Conservation (phyloP, 2,329 filamentous ascomycete species). For the Dothistroma septosporum region DNA sequence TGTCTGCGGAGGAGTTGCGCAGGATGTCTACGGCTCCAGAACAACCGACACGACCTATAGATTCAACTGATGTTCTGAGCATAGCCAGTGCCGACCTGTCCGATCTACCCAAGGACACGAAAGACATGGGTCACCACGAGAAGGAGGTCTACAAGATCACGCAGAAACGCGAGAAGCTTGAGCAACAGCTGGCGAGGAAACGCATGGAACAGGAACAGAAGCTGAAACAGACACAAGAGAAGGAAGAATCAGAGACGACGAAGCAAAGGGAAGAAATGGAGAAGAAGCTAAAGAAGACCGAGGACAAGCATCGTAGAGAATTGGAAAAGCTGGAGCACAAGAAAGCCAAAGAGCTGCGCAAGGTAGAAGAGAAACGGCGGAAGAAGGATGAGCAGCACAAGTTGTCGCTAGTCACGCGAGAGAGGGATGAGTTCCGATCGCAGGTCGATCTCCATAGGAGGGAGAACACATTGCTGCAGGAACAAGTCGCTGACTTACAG, state of each 20-base stretch:
- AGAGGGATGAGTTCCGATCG: constrained; percentile 45
- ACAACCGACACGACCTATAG: constrained; percentile 15
- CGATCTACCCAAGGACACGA: constrained; percentile 14
- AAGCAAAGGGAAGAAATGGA: constrained; percentile 65
- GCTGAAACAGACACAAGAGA: constrained; percentile 36
- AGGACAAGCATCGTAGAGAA: constrained; percentile 61
- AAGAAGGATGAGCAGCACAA: constrained; percentile 48
- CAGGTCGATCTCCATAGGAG: constrained; percentile 45
- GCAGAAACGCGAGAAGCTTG: constrained; percentile 57
- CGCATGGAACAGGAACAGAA: constrained; percentile 50
- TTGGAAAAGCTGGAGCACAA: constrained; percentile 51
- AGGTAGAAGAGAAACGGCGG: constrained; percentile 45
- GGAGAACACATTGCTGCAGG: constrained; percentile 49
- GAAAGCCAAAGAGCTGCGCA: constrained; percentile 35
- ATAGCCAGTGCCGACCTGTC: constrained; percentile 22
- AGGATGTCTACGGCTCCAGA: constrained; percentile 30
- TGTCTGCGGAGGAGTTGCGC: constrained; percentile 42
- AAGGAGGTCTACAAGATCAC: constrained; percentile 64
- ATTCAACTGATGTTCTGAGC: constrained; percentile 25
- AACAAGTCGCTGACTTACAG: constrained; percentile 54
- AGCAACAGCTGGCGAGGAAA: constrained; percentile 58
- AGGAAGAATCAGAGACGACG: constrained; percentile 43
- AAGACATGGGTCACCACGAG: constrained; percentile 42
- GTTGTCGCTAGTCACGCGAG: constrained; percentile 45
- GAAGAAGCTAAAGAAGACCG: constrained; percentile 60